Evolutionary conservation across 2,329 filamentous ascomycete species (phyloP), one percentile per base, ranked within the genome.

Genomic region (Cladosporium sp.): DNA sequence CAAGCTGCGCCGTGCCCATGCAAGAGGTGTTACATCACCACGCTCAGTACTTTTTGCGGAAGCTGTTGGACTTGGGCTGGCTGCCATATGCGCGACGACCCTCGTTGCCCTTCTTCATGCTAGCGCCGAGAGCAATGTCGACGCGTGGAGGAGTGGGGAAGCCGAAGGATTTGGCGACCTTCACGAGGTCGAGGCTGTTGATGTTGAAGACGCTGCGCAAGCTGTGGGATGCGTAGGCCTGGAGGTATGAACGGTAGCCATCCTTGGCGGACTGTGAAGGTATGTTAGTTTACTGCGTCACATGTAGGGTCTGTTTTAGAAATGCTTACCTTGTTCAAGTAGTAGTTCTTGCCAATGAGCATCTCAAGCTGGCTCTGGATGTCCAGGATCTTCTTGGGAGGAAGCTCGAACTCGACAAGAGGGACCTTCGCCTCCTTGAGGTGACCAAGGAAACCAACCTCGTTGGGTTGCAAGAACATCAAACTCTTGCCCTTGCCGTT

Each of bases 371-470:
- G 91, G 24, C 66, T 71, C 57, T 67, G 89, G 85, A 77, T 95
- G 87, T 65, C 96, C 68, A 93, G 80, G 63, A 99, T 90, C 81
- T 96, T 96, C 77, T 90, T 92, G 57, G 85, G 80, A 1, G 93
- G 93, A 70, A 99, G 94, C 70, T 97, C 93, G 69, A 96, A 97
- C 75, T 99, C 94, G 25, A 96, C 90, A 6, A 99, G 87, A 1
- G 94, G 94, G 1, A 99, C 92, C 61, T 91, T 85, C 13, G 92
- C 91, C 54, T 91, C 89, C 75, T 96, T 95, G 61, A 99, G 82
- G 70, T 97, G 90, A 57, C 87, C 87, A 51, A 99, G 78, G 80
- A 99, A 97, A 24, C 92, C 93, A 17, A 96, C 86, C 75, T 99
- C 94, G 60, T 83, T 88, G 1, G 94, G 94, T 73, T 96, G 89